Conservation (phyloP, 441 rosid species). For the Gossypium laxum region DNA sequence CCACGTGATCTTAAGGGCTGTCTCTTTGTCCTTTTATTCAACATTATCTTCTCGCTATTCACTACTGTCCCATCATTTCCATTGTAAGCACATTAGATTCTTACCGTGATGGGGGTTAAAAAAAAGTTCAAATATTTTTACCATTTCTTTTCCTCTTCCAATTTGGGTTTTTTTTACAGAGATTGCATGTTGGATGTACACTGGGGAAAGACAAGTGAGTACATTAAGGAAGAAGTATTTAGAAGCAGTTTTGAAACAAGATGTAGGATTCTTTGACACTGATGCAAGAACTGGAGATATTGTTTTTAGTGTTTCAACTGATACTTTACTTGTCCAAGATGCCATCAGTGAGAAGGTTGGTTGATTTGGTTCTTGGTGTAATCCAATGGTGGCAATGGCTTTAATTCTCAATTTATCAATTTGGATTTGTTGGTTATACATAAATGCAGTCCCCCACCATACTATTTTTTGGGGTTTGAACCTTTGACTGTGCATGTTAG, state of each 20-base stretch:
- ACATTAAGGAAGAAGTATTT: constrained; percentile 79
- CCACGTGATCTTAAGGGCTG: constrained; percentile 45
- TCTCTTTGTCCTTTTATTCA: constrained; percentile 23
- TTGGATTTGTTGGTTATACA: constrained; percentile 23
- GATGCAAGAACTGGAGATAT: constrained; percentile 97
- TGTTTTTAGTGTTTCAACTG: constrained; percentile 92
- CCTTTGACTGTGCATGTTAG: constrained; percentile 31
- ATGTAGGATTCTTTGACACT: constrained; percentile 92
- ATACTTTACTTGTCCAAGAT: constrained; percentile 94
- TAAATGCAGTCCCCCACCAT: constrained; percentile 31
- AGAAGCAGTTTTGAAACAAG: constrained; percentile 87
- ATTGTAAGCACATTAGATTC: neutral
- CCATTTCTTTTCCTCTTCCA: neutral
- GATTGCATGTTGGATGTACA: constrained; percentile 95
- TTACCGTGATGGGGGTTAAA: neutral
- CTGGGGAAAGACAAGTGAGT: constrained; percentile 86
- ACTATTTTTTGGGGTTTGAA: constrained; percentile 14
- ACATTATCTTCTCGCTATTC: constrained; percentile 15
- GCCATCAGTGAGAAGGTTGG: constrained; percentile 94
- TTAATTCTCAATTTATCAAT: constrained; percentile 18
- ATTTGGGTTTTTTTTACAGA: constrained; percentile 29
- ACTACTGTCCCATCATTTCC: constrained; percentile 19
- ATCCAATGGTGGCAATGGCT: constrained; percentile 19
- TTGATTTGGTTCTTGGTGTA: constrained; percentile 12
- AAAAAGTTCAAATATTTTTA: neutral